phyloP scores from a whole-genome alignment of 176 grass and related monocot species.

The Carex myosuroides region DNA sequence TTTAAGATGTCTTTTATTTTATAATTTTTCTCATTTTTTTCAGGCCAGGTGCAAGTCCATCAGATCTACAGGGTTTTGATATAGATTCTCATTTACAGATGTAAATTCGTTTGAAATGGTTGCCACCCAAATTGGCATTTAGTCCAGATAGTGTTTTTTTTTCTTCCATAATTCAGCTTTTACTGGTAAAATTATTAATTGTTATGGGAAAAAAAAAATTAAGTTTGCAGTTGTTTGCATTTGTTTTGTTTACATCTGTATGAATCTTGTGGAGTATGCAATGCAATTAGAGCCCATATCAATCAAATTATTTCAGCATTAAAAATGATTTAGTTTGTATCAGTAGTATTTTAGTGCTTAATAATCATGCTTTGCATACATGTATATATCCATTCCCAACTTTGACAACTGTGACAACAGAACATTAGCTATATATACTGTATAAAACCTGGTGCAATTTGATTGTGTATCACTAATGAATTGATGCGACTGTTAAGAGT shows the following conservation, averaged over 20 bases:
- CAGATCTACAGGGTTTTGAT: constrained; percentile 78
- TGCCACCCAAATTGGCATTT: not conserved
- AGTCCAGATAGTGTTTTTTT: not conserved
- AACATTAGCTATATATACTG: not conserved
- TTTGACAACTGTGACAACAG: not conserved
- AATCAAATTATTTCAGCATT: not conserved
- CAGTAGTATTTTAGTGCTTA: not conserved
- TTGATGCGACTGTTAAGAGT: not conserved
- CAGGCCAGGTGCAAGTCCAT: constrained; percentile 72
- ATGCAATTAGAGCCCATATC: not conserved
- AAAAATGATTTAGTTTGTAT: not conserved
- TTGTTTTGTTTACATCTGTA: not conserved
- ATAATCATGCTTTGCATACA: not conserved
- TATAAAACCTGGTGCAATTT: not conserved
- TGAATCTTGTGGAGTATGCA: not conserved
- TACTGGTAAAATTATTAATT: not conserved
- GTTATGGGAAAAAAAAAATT: not conserved
- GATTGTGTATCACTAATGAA: not conserved
- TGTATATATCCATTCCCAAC: not conserved
- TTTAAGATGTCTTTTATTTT: not conserved
- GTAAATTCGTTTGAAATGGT: constrained; percentile 21
- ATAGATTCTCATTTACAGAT: constrained; percentile 58
- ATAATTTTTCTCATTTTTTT: constrained; percentile 7
- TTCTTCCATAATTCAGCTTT: not conserved
- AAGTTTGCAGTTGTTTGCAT: not conserved